Base-by-base conservation (phyloP, 495 filamentous ascomycete genomes). In the Neurospora sp. region DNA sequence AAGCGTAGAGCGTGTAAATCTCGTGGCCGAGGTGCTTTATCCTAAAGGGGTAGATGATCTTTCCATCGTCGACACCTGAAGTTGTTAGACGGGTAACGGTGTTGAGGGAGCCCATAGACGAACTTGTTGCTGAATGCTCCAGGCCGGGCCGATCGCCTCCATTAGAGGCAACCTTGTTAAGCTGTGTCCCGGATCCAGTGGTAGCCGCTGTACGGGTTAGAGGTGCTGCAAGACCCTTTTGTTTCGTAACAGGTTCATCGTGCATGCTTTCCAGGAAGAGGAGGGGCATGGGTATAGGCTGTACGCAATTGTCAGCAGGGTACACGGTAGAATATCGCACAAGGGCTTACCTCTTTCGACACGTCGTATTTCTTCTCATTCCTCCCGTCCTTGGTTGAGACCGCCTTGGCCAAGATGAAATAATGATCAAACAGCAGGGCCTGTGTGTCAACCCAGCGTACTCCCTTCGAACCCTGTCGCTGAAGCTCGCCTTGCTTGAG, bases 211-310 rank as follows among this genome's bases (percentile, higher is more conserved):
- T 83, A 2, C 87, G 83, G 4, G 89, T 85, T 11, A 90, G 81
- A 7, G 89, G 88, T 23, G 90, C 87, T n/a, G 91, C 88, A 71
- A 98, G 88, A 41, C 94, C 93, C 77, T 93, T 92, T 11, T 92
- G 93, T 79, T 95, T 96, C 71, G 92, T 84, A 2, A 98, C 93
- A 0, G 96, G 92, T 72, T 97, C 94, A 73, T 99, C 96, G 73
- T 94, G 91, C 48, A 91, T 90, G 77, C 92, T 96, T 81, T 99
- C 96, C 6, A 99, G 84, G 27, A 95, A 92, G 37, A 99, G 84
- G 40, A 99, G 86, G 77, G 97, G 93, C 94, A 98, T 99, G 1
- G 96, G 96, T 76, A 99, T 97, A 31, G 96, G 96, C 89, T 91
- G 72, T 35, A 18, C 31, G 12, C 23, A 70, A 39, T 40, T 44